phyloP scores from a whole-genome alignment of 2,329 filamentous ascomycete species.

The Exophiala viscosa region DNA sequence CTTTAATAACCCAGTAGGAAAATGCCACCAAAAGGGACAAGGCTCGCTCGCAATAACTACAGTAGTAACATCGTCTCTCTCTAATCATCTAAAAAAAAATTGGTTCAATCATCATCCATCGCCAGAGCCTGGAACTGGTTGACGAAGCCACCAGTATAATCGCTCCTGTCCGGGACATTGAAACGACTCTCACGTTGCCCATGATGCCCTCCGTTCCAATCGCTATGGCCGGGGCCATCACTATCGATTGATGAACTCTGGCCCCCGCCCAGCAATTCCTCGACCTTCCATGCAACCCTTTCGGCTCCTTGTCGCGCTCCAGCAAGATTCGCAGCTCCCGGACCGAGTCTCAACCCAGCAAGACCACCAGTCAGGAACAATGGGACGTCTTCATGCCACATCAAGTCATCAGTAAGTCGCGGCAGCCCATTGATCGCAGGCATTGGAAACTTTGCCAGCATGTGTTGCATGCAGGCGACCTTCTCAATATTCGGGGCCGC shows the following conservation, averaged over 20 bases:
- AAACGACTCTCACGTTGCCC: neutral
- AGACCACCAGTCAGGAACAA: slow-evolving; percentile 68
- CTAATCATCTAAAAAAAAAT: neutral
- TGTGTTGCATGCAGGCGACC: slow-evolving; percentile 59
- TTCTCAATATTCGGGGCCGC: slow-evolving; percentile 60
- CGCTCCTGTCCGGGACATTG: slow-evolving; percentile 11
- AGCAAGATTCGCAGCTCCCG: slow-evolving; percentile 69
- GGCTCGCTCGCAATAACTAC: no score
- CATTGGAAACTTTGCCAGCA: slow-evolving; percentile 60
- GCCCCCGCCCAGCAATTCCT: slow-evolving; percentile 50
- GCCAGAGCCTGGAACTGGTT: slow-evolving; percentile 23
- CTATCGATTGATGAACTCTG: neutral
- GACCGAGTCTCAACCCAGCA: slow-evolving; percentile 65
- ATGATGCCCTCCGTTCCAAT: neutral
- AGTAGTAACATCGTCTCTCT: no score
- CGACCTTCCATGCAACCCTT: slow-evolving; percentile 66
- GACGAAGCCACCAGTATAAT: slow-evolving; percentile 21
- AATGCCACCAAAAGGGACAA: no score
- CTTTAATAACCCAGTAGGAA: no score
- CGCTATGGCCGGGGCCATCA: neutral
- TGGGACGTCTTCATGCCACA: slow-evolving; percentile 70
- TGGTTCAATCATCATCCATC: neutral
- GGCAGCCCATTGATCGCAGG: slow-evolving; percentile 63
- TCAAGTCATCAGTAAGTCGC: slow-evolving; percentile 70
- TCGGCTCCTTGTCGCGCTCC: slow-evolving; percentile 71